Conservation (phyloP, 2,329 filamentous ascomycete genomes). For the Ilyonectria destructans region DNA sequence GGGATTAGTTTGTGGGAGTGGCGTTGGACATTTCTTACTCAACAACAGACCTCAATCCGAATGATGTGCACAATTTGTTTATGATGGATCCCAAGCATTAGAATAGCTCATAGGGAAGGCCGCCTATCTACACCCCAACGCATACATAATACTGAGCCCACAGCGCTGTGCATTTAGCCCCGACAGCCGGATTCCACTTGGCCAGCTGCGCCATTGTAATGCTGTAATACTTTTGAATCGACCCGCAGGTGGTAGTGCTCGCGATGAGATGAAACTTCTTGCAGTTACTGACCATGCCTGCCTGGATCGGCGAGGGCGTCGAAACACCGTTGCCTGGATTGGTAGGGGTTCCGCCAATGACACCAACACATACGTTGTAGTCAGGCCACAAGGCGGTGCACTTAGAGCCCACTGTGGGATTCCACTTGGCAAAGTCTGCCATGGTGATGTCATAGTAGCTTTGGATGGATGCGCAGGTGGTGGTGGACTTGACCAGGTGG, state of each 20-base stretch:
- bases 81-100: too few relatives aligned
- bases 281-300: conserved; percentile 2
- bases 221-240: not conserved
- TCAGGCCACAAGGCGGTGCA: conserved; percentile 31
- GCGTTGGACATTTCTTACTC: too few relatives aligned
- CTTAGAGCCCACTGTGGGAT: conserved; percentile 30
- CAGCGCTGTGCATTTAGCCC: not conserved
- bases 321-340: too few relatives aligned
- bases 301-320: conserved; percentile 2
- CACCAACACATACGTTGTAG: conserved; percentile 33
- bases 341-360: conserved; percentile 17
- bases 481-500: conserved; percentile 43
- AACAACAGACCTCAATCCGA: too few relatives aligned
- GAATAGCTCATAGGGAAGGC: too few relatives aligned
- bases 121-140: too few relatives aligned
- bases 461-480: conserved; percentile 48
- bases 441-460: conserved; percentile 40
- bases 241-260: not conserved
- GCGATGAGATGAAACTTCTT: conserved; percentile 5
- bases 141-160: too few relatives aligned
- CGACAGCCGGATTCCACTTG: conserved; percentile 41
- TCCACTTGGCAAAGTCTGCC: conserved; percentile 47
- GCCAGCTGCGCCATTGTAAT: conserved; percentile 31
- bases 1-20: too few relatives aligned
- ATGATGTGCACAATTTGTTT: too few relatives aligned